phyloP scores from a whole-genome alignment of 495 filamentous ascomycete genomes.

The Lophiotrema nucula region DNA sequence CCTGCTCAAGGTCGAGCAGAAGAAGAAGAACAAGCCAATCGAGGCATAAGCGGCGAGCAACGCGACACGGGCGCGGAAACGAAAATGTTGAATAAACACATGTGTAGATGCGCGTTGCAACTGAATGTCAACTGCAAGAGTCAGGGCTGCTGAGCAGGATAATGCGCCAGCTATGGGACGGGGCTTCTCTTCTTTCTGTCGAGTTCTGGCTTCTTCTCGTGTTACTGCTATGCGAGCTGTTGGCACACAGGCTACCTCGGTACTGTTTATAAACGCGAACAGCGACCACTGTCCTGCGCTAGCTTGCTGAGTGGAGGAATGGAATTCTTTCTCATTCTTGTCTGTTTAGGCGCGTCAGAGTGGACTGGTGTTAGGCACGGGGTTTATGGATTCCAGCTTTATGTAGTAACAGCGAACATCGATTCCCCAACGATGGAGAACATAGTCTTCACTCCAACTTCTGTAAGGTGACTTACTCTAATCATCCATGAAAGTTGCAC shows the following conservation, averaged over 20 bases:
- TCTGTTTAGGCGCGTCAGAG: background rate
- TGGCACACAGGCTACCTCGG: background rate
- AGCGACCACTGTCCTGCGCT: too few species aligned
- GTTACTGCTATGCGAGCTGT: background rate
- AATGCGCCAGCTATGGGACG: background rate
- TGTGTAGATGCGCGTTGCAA: background rate
- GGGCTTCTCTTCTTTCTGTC: background rate
- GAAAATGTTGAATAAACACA: too few species aligned
- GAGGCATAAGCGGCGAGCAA: conserved; percentile 50
- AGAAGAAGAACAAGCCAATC: conserved; percentile 81
- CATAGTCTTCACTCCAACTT: too few species aligned
- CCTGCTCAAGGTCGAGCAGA: conserved; percentile 97
- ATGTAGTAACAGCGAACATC: conserved; percentile 9
- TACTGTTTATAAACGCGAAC: too few species aligned
- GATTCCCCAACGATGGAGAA: background rate
- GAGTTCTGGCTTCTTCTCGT: background rate
- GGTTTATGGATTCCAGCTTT: background rate
- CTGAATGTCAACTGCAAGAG: background rate
- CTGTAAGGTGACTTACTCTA: too few species aligned
- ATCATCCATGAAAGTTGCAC: too few species aligned
- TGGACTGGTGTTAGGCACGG: conserved; percentile 1
- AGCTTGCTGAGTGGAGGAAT: background rate
- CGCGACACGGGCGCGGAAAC: too few species aligned
- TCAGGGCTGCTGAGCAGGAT: background rate
- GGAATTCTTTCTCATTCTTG: background rate